Conservation (phyloP, 768 basidiomycete species). For the Epithele typhae region DNA sequence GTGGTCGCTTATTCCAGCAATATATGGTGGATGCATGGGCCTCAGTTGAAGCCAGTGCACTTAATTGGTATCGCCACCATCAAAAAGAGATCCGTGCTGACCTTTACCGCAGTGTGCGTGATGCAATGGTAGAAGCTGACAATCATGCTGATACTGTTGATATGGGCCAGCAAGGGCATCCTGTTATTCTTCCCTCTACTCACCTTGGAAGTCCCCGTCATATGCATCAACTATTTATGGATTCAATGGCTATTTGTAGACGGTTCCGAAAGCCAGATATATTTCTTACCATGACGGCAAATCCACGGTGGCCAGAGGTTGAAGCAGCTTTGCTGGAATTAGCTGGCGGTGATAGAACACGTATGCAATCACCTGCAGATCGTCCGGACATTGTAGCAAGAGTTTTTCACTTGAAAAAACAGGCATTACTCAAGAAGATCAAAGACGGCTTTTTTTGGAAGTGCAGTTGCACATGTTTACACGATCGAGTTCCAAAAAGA, state of each 20-base stretch:
- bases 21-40: slow-evolving; percentile 45
- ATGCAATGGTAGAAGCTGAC: slow-evolving; percentile 22
- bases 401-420: slow-evolving; percentile 42
- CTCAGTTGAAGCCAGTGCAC: slow-evolving; percentile 34
- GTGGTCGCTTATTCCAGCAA: slow-evolving; percentile 39
- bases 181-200: slow-evolving; percentile 37
- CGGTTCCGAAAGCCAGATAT: slow-evolving; percentile 36
- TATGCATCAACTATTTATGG: slow-evolving; percentile 42
- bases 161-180: slow-evolving; percentile 27
- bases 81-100: slow-evolving; percentile 32
- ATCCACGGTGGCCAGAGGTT: slow-evolving; percentile 48
- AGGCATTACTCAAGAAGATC: slow-evolving; percentile 30
- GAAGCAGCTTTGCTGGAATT: slow-evolving; percentile 25
- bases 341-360: not conserved
- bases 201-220: slow-evolving; percentile 37
- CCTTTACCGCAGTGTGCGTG: slow-evolving; percentile 30
- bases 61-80: slow-evolving; percentile 32
- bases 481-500: slow-evolving; percentile 54
- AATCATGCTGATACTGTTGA: too few species aligned
- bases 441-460: slow-evolving; percentile 38
- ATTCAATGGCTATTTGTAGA: slow-evolving; percentile 41
- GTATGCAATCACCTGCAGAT: slow-evolving; percentile 36
- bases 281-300: slow-evolving; percentile 51
- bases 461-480: slow-evolving; percentile 39
- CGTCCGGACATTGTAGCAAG: slow-evolving; percentile 43